Evolutionary conservation across 352 stramenopile species (phyloP).

Genomic region (Globisporangium apiculatum): DNA sequence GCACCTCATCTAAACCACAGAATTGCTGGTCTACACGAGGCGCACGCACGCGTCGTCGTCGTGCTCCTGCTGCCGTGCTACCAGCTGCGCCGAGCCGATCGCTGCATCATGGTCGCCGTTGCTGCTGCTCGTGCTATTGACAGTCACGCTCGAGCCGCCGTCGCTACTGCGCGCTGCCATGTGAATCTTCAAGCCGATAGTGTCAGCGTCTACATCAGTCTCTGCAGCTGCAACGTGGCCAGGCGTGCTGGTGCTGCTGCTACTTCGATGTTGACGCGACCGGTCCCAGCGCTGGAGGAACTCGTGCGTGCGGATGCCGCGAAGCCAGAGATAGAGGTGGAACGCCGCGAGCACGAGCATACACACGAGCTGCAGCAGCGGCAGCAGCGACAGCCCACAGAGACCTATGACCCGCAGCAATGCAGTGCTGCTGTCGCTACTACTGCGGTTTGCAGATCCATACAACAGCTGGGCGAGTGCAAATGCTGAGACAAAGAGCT

Average conservation of each 20-base stretch:
- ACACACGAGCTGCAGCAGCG: slow-evolving; percentile 47
- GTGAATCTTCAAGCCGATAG: too few relatives aligned
- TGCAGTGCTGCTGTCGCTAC: not conserved
- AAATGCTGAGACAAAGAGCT: slow-evolving; percentile 41
- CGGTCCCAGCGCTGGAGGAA: slow-evolving; percentile 24
- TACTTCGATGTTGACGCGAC: slow-evolving; percentile 4
- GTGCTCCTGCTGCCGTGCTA: too few relatives aligned
- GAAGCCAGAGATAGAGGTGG: slow-evolving; percentile 53
- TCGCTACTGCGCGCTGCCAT: not conserved
- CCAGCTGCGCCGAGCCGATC: too few relatives aligned
- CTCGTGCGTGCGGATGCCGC: slow-evolving; percentile 44
- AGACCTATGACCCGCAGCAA: slow-evolving; percentile 18
- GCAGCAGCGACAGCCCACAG: slow-evolving; percentile 29
- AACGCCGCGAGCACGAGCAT: slow-evolving; percentile 53
- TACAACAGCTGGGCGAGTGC: slow-evolving; percentile 20
- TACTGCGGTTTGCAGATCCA: slow-evolving; percentile 2
- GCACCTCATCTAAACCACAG: too few relatives aligned
- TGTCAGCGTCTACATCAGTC: too few relatives aligned
- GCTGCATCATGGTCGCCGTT: not conserved
- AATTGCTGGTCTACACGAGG: slow-evolving; percentile 2
- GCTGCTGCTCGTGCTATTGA: slow-evolving; percentile 7
- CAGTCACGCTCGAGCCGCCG: not conserved
- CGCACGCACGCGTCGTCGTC: slow-evolving; percentile 2
- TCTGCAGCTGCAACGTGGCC: too few relatives aligned
- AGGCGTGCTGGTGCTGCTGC: slow-evolving; percentile 4